These are phyloP conservation scores for Pestalotiopsis sp. DNA, from an alignment of 2,329 filamentous ascomycete genomes.

Conservation along the genomic window DNA sequence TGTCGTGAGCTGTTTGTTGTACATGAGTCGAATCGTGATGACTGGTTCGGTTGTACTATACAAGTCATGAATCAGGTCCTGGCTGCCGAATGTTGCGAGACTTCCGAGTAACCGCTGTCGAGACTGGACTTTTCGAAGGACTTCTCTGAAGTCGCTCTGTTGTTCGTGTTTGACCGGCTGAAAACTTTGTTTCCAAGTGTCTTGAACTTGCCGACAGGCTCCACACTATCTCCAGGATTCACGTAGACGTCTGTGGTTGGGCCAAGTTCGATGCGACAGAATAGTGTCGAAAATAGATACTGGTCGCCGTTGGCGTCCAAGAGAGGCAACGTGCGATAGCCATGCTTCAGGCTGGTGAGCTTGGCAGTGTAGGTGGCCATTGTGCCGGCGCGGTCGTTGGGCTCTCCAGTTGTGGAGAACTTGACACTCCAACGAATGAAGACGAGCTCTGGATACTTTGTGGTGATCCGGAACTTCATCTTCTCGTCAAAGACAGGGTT, in stretches of 20 bases:
- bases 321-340: constrained; percentile 89
- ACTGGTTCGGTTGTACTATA: background rate
- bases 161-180: constrained; percentile 50
- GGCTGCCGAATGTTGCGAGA: constrained; percentile 18
- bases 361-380: constrained; percentile 93
- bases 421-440: constrained; percentile 94
- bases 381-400: constrained; percentile 64
- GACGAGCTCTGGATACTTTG: constrained; percentile 91
- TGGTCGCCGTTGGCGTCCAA: constrained; percentile 88
- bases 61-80: constrained; percentile 11
- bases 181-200: constrained; percentile 61
- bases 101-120: constrained; percentile 38
- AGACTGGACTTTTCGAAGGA: constrained; percentile 45
- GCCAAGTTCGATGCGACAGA: constrained; percentile 80
- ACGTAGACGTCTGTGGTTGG: constrained; percentile 60
- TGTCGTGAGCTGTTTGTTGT: constrained; percentile 21
- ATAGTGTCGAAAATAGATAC: constrained; percentile 92
- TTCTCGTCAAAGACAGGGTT: constrained; percentile 85
- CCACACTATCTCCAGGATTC: constrained; percentile 40
- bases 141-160: constrained; percentile 14
- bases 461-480: constrained; percentile 81
- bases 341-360: constrained; percentile 84
- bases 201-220: constrained; percentile 57
- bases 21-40: constrained; percentile 17
- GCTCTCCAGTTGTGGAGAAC: constrained; percentile 77